Evolutionary conservation across 2,329 filamentous ascomycete species (phyloP).

Genomic region (Botrytis sinoallii): DNA sequence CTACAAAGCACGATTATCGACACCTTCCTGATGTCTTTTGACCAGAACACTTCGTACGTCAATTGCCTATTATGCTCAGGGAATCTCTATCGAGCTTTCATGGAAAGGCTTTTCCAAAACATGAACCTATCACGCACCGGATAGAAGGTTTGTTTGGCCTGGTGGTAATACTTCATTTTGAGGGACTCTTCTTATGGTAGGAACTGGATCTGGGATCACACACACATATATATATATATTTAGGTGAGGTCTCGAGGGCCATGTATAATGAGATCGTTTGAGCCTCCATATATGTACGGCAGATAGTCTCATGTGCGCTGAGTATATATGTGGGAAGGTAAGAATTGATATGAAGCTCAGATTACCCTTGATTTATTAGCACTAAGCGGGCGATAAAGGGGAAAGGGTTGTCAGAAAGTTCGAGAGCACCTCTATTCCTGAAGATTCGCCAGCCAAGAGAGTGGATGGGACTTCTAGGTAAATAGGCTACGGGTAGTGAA

Average conservation of each 20-base stretch:
- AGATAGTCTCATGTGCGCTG: background rate
- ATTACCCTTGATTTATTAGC: background rate
- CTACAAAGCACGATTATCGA: accelerated
- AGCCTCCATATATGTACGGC: background rate
- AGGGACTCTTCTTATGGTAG: background rate
- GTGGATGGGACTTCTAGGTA: background rate
- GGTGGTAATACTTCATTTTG: background rate
- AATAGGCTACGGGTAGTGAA: background rate
- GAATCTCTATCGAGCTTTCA: background rate
- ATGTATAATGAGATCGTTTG: background rate
- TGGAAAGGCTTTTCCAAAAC: background rate
- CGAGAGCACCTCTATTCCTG: background rate
- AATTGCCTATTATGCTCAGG: background rate
- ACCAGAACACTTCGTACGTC: background rate
- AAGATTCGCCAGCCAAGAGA: background rate
- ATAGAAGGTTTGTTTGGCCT: background rate
- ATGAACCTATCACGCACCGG: background rate
- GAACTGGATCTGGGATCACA: background rate
- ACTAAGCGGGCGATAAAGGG: background rate
- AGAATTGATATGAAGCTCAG: background rate
- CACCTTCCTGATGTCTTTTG: background rate
- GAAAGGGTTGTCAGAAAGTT: background rate
- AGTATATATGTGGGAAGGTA: background rate
- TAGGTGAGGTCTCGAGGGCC: background rate
- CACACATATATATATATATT: background rate